Evolutionary conservation across 1,139 yeast genomes (phyloP).

Genomic region (Scheffersomyces stambukii): DNA sequence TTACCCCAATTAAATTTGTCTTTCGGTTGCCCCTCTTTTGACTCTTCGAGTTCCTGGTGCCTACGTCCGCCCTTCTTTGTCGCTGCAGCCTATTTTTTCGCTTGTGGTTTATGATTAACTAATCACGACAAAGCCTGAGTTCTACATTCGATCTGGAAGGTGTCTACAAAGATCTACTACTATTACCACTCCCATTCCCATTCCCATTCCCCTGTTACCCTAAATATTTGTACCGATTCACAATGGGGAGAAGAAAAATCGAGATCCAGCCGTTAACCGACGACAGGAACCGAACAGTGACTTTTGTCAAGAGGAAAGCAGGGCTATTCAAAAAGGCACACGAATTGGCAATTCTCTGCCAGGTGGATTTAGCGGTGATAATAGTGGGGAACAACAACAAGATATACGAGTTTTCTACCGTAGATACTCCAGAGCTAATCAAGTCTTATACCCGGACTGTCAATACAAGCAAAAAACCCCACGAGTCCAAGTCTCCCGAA

Average conservation of each 20-base stretch:
- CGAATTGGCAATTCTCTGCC: conserved; percentile 87
- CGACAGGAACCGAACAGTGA: conserved; percentile 83
- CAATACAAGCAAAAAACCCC: conserved; percentile 25
- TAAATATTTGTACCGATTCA: no score
- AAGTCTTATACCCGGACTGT: conserved; percentile 40
- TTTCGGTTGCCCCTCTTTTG: no score
- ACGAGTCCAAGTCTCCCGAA: conserved; percentile 58
- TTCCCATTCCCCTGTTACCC: no score
- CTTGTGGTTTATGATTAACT: no score
- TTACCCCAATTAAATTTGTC: no score
- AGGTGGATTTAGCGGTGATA: conserved; percentile 87
- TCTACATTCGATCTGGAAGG: no score
- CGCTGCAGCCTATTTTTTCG: no score
- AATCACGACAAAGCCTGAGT: no score
- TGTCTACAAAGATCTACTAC: no score
- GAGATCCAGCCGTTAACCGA: conserved; percentile 89
- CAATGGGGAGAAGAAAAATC: conserved; percentile 95
- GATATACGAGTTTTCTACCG: conserved; percentile 77
- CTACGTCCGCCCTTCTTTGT: no score
- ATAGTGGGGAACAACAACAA: conserved; percentile 82
- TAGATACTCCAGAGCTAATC: conserved; percentile 60
- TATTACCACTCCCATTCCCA: no score
- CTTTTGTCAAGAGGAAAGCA: conserved; percentile 91
- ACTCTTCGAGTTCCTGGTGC: no score
- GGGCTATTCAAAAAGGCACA: conserved; percentile 96